Conservation (phyloP, 2,329 filamentous ascomycete genomes). For the Botrytis squamosa region DNA sequence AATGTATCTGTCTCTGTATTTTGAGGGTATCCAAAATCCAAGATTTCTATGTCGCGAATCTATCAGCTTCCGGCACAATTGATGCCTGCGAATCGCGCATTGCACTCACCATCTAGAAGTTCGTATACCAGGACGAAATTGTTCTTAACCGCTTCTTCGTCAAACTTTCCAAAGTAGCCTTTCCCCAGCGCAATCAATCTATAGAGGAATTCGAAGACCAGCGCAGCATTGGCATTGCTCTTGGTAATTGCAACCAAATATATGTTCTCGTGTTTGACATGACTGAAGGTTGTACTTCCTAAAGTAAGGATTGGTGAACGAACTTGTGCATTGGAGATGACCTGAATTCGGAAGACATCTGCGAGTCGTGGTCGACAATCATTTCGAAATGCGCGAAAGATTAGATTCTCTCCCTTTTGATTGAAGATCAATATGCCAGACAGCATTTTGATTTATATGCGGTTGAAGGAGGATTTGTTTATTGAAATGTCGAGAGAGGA, state of each 20-base stretch:
- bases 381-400: slow-evolving; percentile 97
- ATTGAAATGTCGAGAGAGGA: slow-evolving; percentile 20
- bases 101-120: slow-evolving; percentile 74
- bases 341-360: slow-evolving; percentile 98
- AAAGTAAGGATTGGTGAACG: slow-evolving; percentile 96
- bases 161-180: slow-evolving; percentile 98
- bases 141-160: slow-evolving; percentile 99
- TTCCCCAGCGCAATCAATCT: slow-evolving; percentile 84
- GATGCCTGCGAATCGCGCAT: neutral
- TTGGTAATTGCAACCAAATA: slow-evolving; percentile 97
- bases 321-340: slow-evolving; percentile 97
- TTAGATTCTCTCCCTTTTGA: slow-evolving; percentile 99
- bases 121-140: slow-evolving; percentile 99
- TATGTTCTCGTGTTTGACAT: slow-evolving; percentile 99
- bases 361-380: slow-evolving; percentile 96
- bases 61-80: neutral
- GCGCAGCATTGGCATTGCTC: slow-evolving; percentile 96
- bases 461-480: slow-evolving; percentile 11
- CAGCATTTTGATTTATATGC: slow-evolving; percentile 64
- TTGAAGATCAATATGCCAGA: slow-evolving; percentile 98
- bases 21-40: slow-evolving; percentile 98
- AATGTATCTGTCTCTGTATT: slow-evolving; percentile 98
- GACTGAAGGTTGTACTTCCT: slow-evolving; percentile 96
- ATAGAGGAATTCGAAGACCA: slow-evolving; percentile 98
- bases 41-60: slow-evolving; percentile 66